Evolutionary conservation across 2,329 filamentous ascomycete genomes (phyloP), one percentile per base, ranked within the genome.

Genomic region (Magnaporthiopsis incrustans): DNA sequence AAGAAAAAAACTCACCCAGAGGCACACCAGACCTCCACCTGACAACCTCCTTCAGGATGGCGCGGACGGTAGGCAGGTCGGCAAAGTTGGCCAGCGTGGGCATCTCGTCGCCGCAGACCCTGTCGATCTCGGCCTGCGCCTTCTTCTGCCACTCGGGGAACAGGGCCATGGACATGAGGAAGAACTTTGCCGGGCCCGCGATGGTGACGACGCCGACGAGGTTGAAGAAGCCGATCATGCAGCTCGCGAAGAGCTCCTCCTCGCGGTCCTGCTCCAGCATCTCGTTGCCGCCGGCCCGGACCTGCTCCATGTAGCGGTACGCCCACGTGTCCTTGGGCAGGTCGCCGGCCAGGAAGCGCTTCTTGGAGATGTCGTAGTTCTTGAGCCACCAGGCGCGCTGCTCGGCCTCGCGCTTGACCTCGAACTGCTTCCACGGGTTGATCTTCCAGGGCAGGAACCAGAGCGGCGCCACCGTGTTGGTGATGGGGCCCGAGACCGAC

Each of bases 31-130:
- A 84, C 62, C 82, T 76, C 83, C 83, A 86, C 59, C 84, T 75
- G n/a, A 85, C 70, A 18, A 81, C 82, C 72, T 87, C 84, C 71
- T 86, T 85, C 32, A 86, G 73, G 57, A 82, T 82, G 1, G 83
- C 83, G 22, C 83, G 75, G 12, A 85, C 77, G 0, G 77, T 82
- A 0, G 84, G 83, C 26, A 86, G 72, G 22, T 78, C 72, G 2
- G 79, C 73, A 67, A 79, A 80, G 68, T 86, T 82, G 10, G 75
- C 73, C 44, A 81, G 77, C 18, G 73, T 79, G 0, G 84, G 83
- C 74, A 85, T 77, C 26, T 80, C 77, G 65, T 82, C 77, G 22
- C 82, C 82, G 64, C 81, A 83, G 1, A 85, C 81, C 11, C 77
- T 72, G 67, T 87, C 84, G 18, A 87, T 78, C 71, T 87, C 84